These are phyloP conservation scores for Basidioascus undulatus DNA, from an alignment of 768 basidiomycete species.

Conservation along the genomic window DNA sequence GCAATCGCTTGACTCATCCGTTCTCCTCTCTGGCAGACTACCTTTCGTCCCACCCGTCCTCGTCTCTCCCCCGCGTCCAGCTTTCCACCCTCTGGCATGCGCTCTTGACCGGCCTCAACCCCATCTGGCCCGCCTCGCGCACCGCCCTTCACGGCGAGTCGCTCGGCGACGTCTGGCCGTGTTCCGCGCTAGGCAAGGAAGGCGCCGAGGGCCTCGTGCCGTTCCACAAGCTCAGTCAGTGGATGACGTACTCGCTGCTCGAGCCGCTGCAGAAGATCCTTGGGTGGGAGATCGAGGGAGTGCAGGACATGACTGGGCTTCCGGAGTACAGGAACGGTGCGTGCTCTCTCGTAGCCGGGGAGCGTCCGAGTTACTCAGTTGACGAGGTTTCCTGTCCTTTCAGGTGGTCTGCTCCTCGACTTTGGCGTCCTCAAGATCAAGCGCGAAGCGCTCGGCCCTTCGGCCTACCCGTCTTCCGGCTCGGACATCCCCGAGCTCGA, in stretches of 20 bases:
- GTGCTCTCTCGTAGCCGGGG: conserved; percentile 3
- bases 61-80: conserved; percentile 27
- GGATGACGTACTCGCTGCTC: conserved; percentile 74
- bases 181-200: conserved; percentile 25
- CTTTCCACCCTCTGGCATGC: conserved; percentile 55
- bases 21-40: conserved; percentile 7
- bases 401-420: conserved; percentile 73
- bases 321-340: conserved; percentile 91
- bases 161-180: conserved; percentile 89
- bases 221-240: conserved; percentile 89
- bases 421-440: conserved; percentile 52
- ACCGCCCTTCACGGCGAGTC: conserved; percentile 38
- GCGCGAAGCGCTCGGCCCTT: conserved; percentile 26
- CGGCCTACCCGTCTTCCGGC: conserved; percentile 22
- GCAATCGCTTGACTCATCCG: neutral
- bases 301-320: conserved; percentile 68
- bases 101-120: conserved; percentile 55
- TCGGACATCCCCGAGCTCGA: conserved; percentile 36
- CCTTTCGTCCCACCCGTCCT: conserved; percentile 11
- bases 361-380: neutral
- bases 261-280: conserved; percentile 56
- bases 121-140: conserved; percentile 69
- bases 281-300: conserved; percentile 56
- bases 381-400: neutral
- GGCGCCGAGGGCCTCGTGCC: conserved; percentile 42